phyloP scores from a whole-genome alignment of 495 filamentous ascomycete genomes.

The Penicillium maclennaniae region DNA sequence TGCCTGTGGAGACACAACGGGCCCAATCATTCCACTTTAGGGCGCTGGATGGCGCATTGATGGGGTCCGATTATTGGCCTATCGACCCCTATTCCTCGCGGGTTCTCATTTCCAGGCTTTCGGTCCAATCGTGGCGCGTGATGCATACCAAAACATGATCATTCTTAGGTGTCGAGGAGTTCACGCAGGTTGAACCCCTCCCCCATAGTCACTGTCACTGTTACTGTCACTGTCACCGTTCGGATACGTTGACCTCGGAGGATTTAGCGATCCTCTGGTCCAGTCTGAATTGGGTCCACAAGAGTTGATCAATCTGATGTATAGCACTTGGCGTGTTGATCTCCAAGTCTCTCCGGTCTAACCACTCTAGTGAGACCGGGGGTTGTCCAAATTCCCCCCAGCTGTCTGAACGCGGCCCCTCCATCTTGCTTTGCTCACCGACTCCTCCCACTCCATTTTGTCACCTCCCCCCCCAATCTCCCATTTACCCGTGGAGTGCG shows the following conservation, averaged over 20 bases:
- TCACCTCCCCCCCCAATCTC: background rate
- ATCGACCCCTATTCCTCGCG: background rate
- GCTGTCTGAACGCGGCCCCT: background rate
- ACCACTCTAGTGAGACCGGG: background rate
- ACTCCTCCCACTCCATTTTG: background rate
- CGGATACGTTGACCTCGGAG: slow-evolving; percentile 7
- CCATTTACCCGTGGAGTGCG: slow-evolving; percentile 2
- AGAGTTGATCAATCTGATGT: slow-evolving; percentile 27
- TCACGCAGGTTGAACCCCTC: no score
- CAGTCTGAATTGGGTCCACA: background rate
- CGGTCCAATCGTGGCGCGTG: slow-evolving; percentile 5
- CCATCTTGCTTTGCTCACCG: background rate
- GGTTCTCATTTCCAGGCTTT: background rate
- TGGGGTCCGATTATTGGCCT: slow-evolving; percentile 16
- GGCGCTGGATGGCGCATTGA: background rate
- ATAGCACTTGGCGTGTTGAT: slow-evolving; percentile 23
- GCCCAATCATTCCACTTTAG: slow-evolving; percentile 1
- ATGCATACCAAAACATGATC: slow-evolving; percentile 4
- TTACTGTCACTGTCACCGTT: background rate
- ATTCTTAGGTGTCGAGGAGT: no score
- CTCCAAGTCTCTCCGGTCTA: background rate
- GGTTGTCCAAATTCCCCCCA: no score
- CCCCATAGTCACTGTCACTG: slow-evolving; percentile 14
- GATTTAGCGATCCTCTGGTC: slow-evolving; percentile 19
- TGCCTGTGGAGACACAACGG: background rate